Conservation (phyloP, 2,329 filamentous ascomycete species). For the Alternaria triticina region DNA sequence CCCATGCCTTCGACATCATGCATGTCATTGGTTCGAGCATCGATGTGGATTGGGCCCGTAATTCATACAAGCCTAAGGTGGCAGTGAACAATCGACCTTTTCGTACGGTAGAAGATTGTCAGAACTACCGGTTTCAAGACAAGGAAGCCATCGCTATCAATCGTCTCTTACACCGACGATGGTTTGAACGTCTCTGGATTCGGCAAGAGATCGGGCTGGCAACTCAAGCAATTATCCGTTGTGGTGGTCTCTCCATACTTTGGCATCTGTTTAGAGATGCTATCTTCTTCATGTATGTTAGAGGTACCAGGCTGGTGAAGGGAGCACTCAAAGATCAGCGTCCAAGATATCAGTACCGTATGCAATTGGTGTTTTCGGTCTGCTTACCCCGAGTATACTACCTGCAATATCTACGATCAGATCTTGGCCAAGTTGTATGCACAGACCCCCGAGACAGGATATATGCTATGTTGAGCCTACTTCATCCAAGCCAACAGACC, state of each 20-base stretch:
- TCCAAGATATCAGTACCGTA: no score
- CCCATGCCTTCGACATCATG: neutral
- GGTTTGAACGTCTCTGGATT: neutral
- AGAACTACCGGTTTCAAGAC: fast-evolving
- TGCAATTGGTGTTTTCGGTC: no score
- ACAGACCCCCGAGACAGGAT: neutral
- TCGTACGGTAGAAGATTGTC: fast-evolving
- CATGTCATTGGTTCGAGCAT: neutral
- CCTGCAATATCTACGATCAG: fast-evolving
- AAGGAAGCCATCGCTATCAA: neutral
- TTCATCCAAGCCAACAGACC: fast-evolving
- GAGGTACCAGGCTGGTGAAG: no score
- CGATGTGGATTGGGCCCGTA: neutral
- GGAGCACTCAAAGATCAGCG: no score
- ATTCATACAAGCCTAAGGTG: neutral
- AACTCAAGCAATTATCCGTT: neutral
- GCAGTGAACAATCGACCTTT: fast-evolving
- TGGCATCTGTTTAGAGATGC: neutral
- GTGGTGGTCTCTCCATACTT: neutral
- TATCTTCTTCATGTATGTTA: neutral
- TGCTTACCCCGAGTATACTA: no score
- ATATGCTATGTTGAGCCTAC: neutral
- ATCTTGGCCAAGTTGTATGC: neutral
- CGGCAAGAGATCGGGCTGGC: neutral
- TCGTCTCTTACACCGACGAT: neutral